Conservation (phyloP, 2,329 filamentous ascomycete species). For the Graphilbum ipis-grandicollis region DNA sequence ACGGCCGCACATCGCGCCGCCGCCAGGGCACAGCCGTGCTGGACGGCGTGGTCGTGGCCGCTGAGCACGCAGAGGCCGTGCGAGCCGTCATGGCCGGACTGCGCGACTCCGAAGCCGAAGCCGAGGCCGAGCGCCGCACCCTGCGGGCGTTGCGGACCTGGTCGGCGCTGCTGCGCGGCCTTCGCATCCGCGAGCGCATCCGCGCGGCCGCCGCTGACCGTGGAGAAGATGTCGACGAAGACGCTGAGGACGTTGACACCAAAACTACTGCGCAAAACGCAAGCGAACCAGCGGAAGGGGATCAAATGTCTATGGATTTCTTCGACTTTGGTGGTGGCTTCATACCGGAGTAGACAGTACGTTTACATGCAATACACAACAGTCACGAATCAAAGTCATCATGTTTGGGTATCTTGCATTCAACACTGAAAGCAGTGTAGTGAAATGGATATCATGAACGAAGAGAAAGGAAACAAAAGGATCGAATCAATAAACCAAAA, state of each 20-base stretch:
- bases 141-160: conserved; percentile 48
- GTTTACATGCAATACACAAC: no score
- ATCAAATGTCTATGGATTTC: no score
- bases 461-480: conserved; percentile 2
- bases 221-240: conserved; percentile 17
- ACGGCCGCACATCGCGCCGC: no score
- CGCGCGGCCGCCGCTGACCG: conserved; percentile 35
- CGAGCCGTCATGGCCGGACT: conserved; percentile 51
- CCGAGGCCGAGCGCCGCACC: conserved; percentile 45
- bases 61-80: conserved; percentile 55
- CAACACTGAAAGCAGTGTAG: conserved; percentile 1
- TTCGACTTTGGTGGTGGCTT: conserved; percentile 13
- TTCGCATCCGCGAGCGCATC: conserved; percentile 61
- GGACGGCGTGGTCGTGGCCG: conserved; percentile 59
- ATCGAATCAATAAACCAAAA: no score
- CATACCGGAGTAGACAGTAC: conserved; percentile 5
- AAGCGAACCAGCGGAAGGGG: no score
- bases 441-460: conserved; percentile 8
- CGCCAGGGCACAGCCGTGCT: conserved; percentile 73
- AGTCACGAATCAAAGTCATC: neutral
- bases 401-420: conserved; percentile 6
- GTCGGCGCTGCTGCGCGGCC: conserved; percentile 59
- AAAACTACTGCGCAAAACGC: no score
- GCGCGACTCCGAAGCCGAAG: conserved; percentile 44
- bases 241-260: conserved; percentile 3